phyloP scores from a whole-genome alignment of 106 monocot species.

The Dendrobium officinale region DNA sequence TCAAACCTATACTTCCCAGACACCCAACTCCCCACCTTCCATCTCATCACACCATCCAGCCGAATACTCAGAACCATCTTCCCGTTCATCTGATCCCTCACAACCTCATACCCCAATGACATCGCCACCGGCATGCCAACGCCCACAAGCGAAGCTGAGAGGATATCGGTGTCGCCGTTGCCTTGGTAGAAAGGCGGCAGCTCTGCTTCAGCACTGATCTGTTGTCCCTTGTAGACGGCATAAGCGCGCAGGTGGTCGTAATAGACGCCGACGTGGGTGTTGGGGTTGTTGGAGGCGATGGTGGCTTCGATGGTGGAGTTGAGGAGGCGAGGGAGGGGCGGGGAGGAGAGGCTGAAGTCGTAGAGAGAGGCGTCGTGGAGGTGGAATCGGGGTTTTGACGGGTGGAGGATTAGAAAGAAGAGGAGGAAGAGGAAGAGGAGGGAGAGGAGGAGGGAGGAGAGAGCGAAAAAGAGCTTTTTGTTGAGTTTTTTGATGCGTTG shows the following conservation, averaged over 20 bases:
- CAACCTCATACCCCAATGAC: constrained; percentile 37
- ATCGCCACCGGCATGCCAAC: constrained; percentile 29
- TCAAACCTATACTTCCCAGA: constrained; percentile 50
- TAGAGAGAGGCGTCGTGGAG: constrained; percentile 45
- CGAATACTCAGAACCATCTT: constrained; percentile 26
- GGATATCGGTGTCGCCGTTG: constrained; percentile 35
- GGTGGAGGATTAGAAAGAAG: constrained; percentile 59
- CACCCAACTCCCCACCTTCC: constrained; percentile 76
- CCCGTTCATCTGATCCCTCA: constrained; percentile 40
- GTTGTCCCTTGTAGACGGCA: constrained; percentile 55
- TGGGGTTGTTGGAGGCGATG: constrained; percentile 56
- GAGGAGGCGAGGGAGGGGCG: constrained; percentile 19
- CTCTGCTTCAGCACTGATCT: constrained; percentile 35
- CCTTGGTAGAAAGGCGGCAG: constrained; percentile 67
- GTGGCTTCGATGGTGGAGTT: constrained; percentile 67
- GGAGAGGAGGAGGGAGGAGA: constrained; percentile 40
- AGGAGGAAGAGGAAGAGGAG: constrained; percentile 35
- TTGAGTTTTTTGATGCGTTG: constrained; percentile 30
- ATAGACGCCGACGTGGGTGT: constrained; percentile 52
- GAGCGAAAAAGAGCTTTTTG: constrained; percentile 43
- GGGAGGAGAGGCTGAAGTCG: constrained; percentile 30
- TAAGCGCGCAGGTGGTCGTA: constrained; percentile 48
- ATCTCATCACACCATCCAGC: constrained; percentile 57
- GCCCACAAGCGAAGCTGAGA: constrained; percentile 44
- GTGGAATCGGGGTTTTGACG: constrained; percentile 61